Base-by-base conservation (phyloP, 768 basidiomycete species). In the Naganishia onofrii region DNA sequence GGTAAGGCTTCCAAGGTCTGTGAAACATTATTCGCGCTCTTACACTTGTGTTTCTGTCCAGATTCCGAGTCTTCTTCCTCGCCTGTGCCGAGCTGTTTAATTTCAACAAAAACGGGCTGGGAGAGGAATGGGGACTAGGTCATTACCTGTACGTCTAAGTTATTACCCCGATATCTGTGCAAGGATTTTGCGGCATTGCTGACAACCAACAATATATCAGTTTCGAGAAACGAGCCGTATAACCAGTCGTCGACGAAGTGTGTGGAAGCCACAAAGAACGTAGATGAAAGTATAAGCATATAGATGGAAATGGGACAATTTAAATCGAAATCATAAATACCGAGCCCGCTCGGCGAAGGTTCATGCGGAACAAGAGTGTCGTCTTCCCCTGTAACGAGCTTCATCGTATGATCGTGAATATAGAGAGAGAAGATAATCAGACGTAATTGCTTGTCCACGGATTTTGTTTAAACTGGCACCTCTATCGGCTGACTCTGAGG, bases 51-150 rank as follows among this genome's bases (percentile, higher is more conserved):
- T 32, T 3, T 17, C 28, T 10, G 21, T 48, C 34, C 69, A 86
- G 87, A 71, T 89, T 88, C 77, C 82, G 88, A 19, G 87, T 89
- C 13, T 90, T 90, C 78, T 89, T 88, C 76, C 84, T 89, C 78
- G 87, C 88, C 12, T 88, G 87, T 73, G 86, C 87, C 0, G 89
- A 89, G 76, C 82, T 89, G 58, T 90, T 89, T n/a, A 51, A 51
- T 23, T 42, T 42, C 42, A 42, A 51, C 76, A 85, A 82, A 15
- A 81, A 87, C 78, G 84, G 88, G 73, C 76, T 77, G 3, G 88
- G 89, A 13, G 83, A 89, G 77, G 85, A 87, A 84, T 89, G 81
- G 81, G 88, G 70, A 82, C 66, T 77, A 17, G 70, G 70, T 32
- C 73, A 48, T 38, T 72, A 75, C 69, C 36, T 74, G 65, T 80